These are phyloP conservation scores for Phenoliferia sp. DNA, from an alignment of 1,284 basidiomycete species.

Conservation along the genomic window DNA sequence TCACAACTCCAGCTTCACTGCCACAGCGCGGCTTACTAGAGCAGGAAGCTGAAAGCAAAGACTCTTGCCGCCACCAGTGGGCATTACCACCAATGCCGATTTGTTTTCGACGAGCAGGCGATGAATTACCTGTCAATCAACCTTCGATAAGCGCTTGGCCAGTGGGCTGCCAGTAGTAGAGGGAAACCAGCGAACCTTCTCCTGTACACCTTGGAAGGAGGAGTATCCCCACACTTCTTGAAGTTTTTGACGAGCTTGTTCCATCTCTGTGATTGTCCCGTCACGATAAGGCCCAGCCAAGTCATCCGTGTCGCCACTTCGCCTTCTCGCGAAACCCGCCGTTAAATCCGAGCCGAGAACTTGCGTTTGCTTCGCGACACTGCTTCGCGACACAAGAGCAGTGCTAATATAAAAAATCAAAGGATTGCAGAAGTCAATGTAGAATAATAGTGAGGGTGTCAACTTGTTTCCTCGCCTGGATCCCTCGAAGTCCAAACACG, in stretches of 20 bases:
- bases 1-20: too few species aligned
- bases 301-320: too few species aligned
- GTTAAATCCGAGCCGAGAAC: too few species aligned
- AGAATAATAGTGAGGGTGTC: too few species aligned
- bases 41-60: neutral
- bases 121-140: neutral
- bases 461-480: neutral
- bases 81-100: neutral
- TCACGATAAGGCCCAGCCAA: too few species aligned
- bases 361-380: too few species aligned
- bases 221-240: neutral
- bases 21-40: too few species aligned
- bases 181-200: neutral
- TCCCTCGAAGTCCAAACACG: neutral
- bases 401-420: too few species aligned
- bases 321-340: too few species aligned
- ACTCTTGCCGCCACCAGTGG: neutral
- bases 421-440: too few species aligned
- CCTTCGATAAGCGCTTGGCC: neutral
- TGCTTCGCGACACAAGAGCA: too few species aligned
- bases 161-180: neutral
- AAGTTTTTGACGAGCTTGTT: neutral
- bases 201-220: neutral
- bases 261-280: too few species aligned
- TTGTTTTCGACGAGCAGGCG: neutral